Conservation (phyloP, 228 moss, liverwort and hornwort genomes). For the Sphagnum magellanicum region DNA sequence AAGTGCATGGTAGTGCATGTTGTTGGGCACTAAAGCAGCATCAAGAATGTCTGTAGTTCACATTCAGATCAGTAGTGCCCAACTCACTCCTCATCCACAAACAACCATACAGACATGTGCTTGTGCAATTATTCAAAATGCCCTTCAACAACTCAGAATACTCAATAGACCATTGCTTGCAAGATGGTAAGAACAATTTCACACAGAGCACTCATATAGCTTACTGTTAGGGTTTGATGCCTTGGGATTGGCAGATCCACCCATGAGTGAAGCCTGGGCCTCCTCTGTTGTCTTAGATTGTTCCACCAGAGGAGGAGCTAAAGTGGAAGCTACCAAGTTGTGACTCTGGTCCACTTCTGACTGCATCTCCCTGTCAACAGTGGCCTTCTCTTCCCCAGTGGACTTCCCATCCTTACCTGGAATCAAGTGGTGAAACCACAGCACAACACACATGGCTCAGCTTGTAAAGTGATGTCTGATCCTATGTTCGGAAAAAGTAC, state of each 20-base stretch:
- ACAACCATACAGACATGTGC: no score
- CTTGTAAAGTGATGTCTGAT: no score
- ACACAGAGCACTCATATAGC: not conserved
- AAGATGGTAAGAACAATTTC: no score
- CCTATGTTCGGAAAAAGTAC: not conserved
- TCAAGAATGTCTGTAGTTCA: slow-evolving; percentile 15
- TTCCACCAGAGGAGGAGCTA: slow-evolving; percentile 28
- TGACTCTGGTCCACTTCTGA: slow-evolving; percentile 20
- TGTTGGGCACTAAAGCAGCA: slow-evolving; percentile 31
- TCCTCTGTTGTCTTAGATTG: slow-evolving; percentile 42
- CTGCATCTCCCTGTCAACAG: slow-evolving; percentile 29
- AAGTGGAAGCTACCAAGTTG: slow-evolving; percentile 23
- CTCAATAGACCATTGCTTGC: no score
- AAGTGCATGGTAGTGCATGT: slow-evolving; percentile 10
- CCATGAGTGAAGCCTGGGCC: slow-evolving; percentile 35
- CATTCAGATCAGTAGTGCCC: not conserved
- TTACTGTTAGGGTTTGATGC: slow-evolving; percentile 41
- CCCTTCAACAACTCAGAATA: no score
- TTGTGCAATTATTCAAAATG: no score
- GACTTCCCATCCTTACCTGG: slow-evolving; percentile 8
- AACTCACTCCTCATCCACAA: not conserved
- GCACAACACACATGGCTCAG: not conserved
- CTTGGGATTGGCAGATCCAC: slow-evolving; percentile 21
- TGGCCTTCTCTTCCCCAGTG: slow-evolving; percentile 27
- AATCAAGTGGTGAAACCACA: not conserved